A percentile compares a stretch with the other conserved stretches of the same genome.
Conservation (phyloP, 768 basidiomycete genomes). For the Pleurotus citrinopileatus region DNA sequence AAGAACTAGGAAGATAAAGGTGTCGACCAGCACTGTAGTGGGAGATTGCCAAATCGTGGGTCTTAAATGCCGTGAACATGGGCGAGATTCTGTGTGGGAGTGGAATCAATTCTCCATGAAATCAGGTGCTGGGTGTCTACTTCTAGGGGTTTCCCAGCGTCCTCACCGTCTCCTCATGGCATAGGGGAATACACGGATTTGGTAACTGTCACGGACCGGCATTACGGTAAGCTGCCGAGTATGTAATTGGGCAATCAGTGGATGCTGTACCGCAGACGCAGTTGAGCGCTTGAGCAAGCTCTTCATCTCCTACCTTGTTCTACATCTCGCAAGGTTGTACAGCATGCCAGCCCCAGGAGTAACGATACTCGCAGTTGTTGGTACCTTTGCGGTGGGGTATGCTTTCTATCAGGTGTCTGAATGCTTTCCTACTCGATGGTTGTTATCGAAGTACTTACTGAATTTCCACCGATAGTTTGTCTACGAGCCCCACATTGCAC, state of each 20-base stretch:
- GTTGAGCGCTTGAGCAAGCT: neutral
- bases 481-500: constrained; percentile 69
- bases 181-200: constrained; percentile 8
- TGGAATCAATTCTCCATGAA: too few species aligned
- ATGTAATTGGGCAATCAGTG: neutral
- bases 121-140: neutral
- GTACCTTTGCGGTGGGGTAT: constrained; percentile 44
- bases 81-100: too few species aligned
- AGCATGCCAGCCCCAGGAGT: constrained; percentile 41
- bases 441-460: constrained; percentile 20
- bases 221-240: constrained; percentile 5
- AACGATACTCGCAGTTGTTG: constrained; percentile 49
- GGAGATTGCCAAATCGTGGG: too few species aligned
- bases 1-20: too few species aligned
- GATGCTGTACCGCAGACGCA: neutral
- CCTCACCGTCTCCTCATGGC: neutral
- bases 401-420: constrained; percentile 57
- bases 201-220: constrained; percentile 13
- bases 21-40: too few species aligned
- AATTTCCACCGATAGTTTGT: constrained; percentile 43
- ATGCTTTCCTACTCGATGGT: constrained; percentile 5
- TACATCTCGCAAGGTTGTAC: neutral
- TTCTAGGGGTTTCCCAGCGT: neutral
- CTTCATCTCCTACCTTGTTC: constrained; percentile 1
- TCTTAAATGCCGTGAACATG: too few species aligned